Evolutionary conservation across 257 asterid species (phyloP).

Genomic region (Solanum ahanhuiri): DNA sequence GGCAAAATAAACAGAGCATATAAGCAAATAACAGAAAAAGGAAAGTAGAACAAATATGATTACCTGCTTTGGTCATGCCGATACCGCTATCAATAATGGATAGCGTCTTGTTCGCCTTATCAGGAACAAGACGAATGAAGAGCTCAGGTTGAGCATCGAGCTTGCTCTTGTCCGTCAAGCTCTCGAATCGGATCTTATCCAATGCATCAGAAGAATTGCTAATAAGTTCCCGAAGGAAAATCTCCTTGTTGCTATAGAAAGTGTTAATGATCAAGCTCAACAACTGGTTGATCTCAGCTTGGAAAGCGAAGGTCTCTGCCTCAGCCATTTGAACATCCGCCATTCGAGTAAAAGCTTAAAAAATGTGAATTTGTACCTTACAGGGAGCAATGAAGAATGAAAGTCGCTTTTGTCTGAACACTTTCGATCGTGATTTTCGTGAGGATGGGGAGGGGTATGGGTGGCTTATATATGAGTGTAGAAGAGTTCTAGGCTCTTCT

Average conservation of each 20-base stretch:
- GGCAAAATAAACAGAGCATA: background rate
- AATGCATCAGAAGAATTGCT: slow-evolving; percentile 76
- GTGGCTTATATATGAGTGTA: slow-evolving; percentile 7
- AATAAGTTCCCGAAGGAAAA: slow-evolving; percentile 59
- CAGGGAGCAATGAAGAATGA: background rate
- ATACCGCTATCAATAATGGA: slow-evolving; percentile 67
- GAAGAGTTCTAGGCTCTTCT: slow-evolving; percentile 46
- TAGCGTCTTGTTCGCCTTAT: slow-evolving; percentile 62
- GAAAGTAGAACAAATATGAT: background rate
- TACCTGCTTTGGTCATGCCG: slow-evolving; percentile 93
- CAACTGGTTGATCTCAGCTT: slow-evolving; percentile 77
- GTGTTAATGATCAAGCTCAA: slow-evolving; percentile 66
- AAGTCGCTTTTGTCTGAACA: background rate
- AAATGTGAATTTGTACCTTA: background rate
- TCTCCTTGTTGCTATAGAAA: slow-evolving; percentile 72
- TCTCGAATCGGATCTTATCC: slow-evolving; percentile 73
- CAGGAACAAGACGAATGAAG: slow-evolving; percentile 63
- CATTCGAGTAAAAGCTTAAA: slow-evolving; percentile 5
- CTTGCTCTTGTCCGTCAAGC: slow-evolving; percentile 70
- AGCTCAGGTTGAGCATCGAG: slow-evolving; percentile 78
- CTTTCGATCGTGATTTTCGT: background rate
- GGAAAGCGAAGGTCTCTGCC: slow-evolving; percentile 65
- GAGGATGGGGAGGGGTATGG: background rate
- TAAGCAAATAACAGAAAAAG: background rate
- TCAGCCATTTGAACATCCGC: slow-evolving; percentile 44